phyloP scores from a whole-genome alignment of 768 basidiomycete genomes.

The Clitopilus passeckerianus region DNA sequence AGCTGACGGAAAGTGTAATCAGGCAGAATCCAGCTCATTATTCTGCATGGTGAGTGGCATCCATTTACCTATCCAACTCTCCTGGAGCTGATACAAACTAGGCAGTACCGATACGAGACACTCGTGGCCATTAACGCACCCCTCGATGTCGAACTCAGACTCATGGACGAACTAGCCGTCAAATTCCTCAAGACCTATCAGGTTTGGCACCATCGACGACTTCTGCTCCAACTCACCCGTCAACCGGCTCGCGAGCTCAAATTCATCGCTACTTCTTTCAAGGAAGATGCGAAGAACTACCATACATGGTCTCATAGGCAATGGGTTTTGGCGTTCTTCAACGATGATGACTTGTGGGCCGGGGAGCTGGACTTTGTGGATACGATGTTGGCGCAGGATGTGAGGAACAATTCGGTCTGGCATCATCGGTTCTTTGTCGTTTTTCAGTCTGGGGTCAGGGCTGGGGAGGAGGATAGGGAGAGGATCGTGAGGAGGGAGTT shows the following conservation, averaged over 20 bases:
- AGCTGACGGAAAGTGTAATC: constrained; percentile 87
- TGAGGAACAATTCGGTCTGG: constrained; percentile 98
- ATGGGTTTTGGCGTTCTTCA: constrained; percentile 87
- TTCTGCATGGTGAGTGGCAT: constrained; percentile 74
- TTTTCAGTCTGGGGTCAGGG: constrained; percentile 58
- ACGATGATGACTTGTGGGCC: constrained; percentile 64
- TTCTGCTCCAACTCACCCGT: constrained; percentile 57
- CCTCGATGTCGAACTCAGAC: constrained; percentile 69
- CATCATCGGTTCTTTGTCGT: constrained; percentile 91
- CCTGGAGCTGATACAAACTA: constrained; percentile 22
- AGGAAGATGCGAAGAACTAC: constrained; percentile 90
- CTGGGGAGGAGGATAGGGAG: constrained; percentile 58
- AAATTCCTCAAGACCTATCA: constrained; percentile 92
- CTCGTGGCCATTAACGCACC: constrained; percentile 62
- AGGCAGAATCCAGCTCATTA: constrained; percentile 94
- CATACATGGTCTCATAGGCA: constrained; percentile 99
- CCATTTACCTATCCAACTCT: constrained; percentile 15
- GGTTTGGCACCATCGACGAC: constrained; percentile 92
- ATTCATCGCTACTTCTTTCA: constrained; percentile 72
- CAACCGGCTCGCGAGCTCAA: constrained; percentile 63
- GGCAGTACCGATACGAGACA: constrained; percentile 95
- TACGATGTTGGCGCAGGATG: constrained; percentile 62
- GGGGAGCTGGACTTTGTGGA: constrained; percentile 77
- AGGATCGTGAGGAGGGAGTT: constrained; percentile 65
- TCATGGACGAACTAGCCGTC: constrained; percentile 87